Base-by-base conservation (phyloP, 176 grass and related monocot species). In the Lolium perenne region DNA sequence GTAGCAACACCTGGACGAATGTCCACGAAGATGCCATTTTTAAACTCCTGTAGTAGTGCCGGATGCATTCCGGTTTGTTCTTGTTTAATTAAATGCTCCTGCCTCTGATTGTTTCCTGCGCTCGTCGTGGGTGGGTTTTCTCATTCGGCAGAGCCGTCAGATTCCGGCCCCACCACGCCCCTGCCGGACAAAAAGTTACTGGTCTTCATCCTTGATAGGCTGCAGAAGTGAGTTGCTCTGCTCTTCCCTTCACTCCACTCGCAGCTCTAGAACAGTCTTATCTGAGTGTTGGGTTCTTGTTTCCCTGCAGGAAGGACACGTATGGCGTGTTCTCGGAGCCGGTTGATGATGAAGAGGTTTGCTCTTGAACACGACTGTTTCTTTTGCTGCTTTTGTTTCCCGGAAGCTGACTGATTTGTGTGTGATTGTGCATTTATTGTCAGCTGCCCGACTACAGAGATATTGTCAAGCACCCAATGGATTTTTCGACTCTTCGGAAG, bases 161-260 rank as follows among this genome's bases (percentile, higher is more conserved):
- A 95, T 87, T 89, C 92, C 45, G 97, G 97, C 49, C 92, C 97
- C 94, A 97, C 90, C 41, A 99, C 94, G 60, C 92, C 94, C 87
- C 80, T 99, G 92, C 97, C 94, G 20, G 92, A 99, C 92, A 99
- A 93, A 91, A 99, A 99, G 90, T 91, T 99, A 89, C 81, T 99
- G 87, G n/a, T 90, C 86, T 92, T 96, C 89, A 88, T 97, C 86
- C 90, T 99, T 50, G 97, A 97, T 64, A 97, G 90, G 83, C 89
- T 99, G 82, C 90, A 99, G 97, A 99, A 99, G 97, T 99, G 86
- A 91, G 92, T 94, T 88, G 84, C 74, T 88, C 25, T 88, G 58
- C 74, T 88, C 40, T 49, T 66, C 57, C 32, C 50, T 72, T 74
- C 40, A 2, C 20, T 58, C 65, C 25, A 54, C 40, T n/a, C 46